Evolutionary conservation across 805 yeast species (phyloP), one percentile per base, ranked within the genome.

Genomic region (Pachysolen tannophilus): DNA sequence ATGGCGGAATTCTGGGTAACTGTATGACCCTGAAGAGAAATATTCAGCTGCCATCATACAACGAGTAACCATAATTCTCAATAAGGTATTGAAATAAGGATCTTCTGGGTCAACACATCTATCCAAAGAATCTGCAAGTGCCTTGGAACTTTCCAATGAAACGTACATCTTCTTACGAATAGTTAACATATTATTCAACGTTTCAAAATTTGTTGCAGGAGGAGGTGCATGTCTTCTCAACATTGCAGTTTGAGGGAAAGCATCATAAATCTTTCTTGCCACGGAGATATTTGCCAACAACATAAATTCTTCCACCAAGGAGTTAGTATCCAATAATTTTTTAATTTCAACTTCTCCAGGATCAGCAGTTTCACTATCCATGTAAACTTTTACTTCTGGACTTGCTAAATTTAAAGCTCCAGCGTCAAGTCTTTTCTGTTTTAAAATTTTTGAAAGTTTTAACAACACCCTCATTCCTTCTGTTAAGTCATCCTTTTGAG

Each of bases 11-110:
- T 92, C 98, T 10, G 94, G 78, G 52, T 86, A 85, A 8, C 94
- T 83, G 50, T 69, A 85, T 11, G 82, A 77, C 7, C 99, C 97
- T 0, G 95, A 75, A 8, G 94, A 78, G 63, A 92, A 92, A 54
- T 92, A 92, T 55, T 90, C 97, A 2, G 99, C 99, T 2, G 98
- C 95, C 82, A 87, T 85, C 98, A 92, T 92, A 61, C 97, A 90
- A 50, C 99, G 73, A 0, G 99, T 92, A 6, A 97, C 92, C 95
- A 92, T 82, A 45, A 92, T 92, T 58, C 99, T 78, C 6, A 90
- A 68, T 48, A 92, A 67, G 0, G 97, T 92, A 59, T 92, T 92
- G 71, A 92, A 86, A 53, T 85, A 92, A 6, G 88, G 81, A 56
- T 92, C 97, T 1, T 72, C 52, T 17, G 78, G 73, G 56, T 90